These are phyloP conservation scores for Schoenoplectus tabernaemontani DNA, from an alignment of 202 grass and related monocot species.

Conservation along the genomic window DNA sequence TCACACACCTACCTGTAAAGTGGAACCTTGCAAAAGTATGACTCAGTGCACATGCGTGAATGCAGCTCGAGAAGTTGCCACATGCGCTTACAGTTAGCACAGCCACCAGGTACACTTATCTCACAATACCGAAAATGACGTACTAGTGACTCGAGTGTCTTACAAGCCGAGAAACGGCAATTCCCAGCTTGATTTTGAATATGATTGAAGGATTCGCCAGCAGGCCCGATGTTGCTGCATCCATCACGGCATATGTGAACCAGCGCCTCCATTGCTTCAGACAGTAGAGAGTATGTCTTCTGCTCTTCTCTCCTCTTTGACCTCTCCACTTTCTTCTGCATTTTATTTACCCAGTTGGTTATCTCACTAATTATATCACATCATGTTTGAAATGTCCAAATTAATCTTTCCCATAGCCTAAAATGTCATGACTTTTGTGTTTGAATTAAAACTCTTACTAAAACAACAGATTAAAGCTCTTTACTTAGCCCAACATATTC, in stretches of 20 bases:
- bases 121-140: conserved; percentile 57
- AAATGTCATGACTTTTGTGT: background rate
- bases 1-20: conserved; percentile 54
- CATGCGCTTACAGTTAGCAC: conserved; percentile 59
- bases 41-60: conserved; percentile 45
- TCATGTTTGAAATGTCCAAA: background rate
- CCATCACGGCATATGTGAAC: conserved; percentile 70
- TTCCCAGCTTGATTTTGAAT: conserved; percentile 12
- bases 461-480: too few species aligned
- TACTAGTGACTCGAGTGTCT: conserved; percentile 48
- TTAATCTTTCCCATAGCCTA: background rate
- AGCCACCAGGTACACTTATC: conserved; percentile 51
- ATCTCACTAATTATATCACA: background rate
- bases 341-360: background rate
- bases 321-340: conserved; percentile 49
- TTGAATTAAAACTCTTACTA: background rate
- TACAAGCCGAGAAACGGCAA: conserved; percentile 64
- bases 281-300: conserved; percentile 45
- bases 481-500: too few species aligned
- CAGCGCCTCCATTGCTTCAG: conserved; percentile 77
- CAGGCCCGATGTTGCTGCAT: conserved; percentile 58
- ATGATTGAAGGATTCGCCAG: conserved; percentile 44
- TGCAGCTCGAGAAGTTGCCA: conserved; percentile 89
- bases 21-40: conserved; percentile 52
- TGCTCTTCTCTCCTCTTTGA: conserved; percentile 36